Percentiles rank a stretch among this genome's conserved stretches.
Evolutionary conservation across 139 green algal species (phyloP).

Genomic region (Ostreobium quekettii): DNA sequence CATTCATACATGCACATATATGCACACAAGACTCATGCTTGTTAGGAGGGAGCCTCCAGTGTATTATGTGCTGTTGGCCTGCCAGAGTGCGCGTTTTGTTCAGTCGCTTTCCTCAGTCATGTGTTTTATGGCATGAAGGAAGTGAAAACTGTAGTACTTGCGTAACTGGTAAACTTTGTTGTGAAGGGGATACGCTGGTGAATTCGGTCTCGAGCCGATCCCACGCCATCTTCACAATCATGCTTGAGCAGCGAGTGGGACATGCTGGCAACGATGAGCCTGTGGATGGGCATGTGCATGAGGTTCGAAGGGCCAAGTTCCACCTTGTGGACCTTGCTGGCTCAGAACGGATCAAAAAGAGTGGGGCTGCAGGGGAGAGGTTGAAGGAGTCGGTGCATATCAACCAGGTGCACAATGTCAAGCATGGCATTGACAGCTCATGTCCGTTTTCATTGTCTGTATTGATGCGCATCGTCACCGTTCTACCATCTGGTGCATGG

Average conservation of each 20-base stretch:
- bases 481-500: no score
- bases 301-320: conserved; percentile 26
- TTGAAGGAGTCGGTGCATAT: conserved; percentile 52
- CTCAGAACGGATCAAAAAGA: conserved; percentile 34
- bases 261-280: not conserved
- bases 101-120: not conserved
- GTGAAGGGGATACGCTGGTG: conserved; percentile 32
- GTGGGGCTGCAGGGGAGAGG: conserved; percentile 19
- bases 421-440: no score
- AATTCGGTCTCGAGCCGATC: conserved; percentile 46
- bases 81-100: not conserved
- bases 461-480: no score
- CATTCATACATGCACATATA: no score
- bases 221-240: conserved; percentile 48
- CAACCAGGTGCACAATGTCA: conserved; percentile 43
- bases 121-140: no score
- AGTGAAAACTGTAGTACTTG: not conserved
- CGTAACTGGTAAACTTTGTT: not conserved
- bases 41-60: no score
- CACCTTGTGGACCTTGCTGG: conserved; percentile 48
- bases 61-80: conserved; percentile 15
- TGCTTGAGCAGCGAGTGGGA: conserved; percentile 30
- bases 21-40: no score
- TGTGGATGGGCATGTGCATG: not conserved
- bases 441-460: no score